Evolutionary conservation across 345 rosid genomes (phyloP), one percentile per base, ranked within the genome.

Genomic region (Lumnitzera racemosa): DNA sequence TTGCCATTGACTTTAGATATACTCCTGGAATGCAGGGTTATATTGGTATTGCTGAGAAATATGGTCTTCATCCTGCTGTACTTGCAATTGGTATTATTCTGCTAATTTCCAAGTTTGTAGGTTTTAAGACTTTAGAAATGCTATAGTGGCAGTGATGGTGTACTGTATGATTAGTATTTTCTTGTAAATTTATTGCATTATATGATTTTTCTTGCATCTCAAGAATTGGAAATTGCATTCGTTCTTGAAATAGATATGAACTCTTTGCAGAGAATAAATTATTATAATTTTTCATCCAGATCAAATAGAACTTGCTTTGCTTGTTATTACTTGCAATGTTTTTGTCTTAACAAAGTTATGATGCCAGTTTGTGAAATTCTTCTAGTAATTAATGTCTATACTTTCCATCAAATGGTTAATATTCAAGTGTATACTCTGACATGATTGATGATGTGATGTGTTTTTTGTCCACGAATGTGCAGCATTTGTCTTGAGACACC

Each of bases 401-500:
- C 55, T 15, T 16, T 5, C 10, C 23, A 51, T 20, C 12, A 53
- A 0, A 53, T 23, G 31, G 11, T 20, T 20, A 8, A 9, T 4
- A 53, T 5, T n/a, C 12, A 51, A n/a, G 4, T 16, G 24, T 11
- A 27, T 13, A 24, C 17, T 15, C 24, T 4, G 11, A 5, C 3
- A 14, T 16, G 11, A 49, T 14, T 49, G 20, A 14, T 16, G 15
- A 14, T 49, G 6, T 49, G 3, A 49, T 16, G 52, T 14, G 52
- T 16, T 53, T 23, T 23, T 53, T 14, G 12, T 53, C 12, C 27
- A 15, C 27, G 8, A 17, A 46, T 15, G 25, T 50, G 61, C 78
- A 80, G 84, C 70, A 2, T 83, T 80, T 61, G 81, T 78, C 51
- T 60, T 78, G 72, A 66, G 72, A 53, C 85, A 76, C 63, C 82